A percentile compares a stretch with the other conserved stretches of the same genome.
Conservation (phyloP, 169 alveolate genomes). For the Plasmodium gonderi region DNA sequence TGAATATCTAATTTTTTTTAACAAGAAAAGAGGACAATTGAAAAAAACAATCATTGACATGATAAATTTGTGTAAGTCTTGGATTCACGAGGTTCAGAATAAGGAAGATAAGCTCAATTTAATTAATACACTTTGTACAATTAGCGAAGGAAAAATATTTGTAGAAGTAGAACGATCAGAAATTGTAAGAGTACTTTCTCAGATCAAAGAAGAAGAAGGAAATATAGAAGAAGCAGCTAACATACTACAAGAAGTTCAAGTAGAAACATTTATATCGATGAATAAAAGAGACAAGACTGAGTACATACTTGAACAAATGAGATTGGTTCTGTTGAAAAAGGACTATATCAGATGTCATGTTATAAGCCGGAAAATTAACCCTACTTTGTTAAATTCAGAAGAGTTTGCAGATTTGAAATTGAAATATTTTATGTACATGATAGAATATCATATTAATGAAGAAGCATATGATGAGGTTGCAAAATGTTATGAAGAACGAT, state of each 20-base stretch:
- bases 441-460: conserved; percentile 80
- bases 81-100: conserved; percentile 75
- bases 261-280: conserved; percentile 82
- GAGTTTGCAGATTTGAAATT: conserved; percentile 75
- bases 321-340: conserved; percentile 78
- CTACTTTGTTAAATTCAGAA: conserved; percentile 69
- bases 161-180: conserved; percentile 84
- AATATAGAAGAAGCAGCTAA: conserved; percentile 81
- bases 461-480: conserved; percentile 78
- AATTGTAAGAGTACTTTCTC: conserved; percentile 74
- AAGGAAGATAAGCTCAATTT: conserved; percentile 76
- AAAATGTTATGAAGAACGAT: conserved; percentile 72
- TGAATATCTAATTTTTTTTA: conserved; percentile 78
- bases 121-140: conserved; percentile 76
- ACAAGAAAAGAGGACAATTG: conserved; percentile 81
- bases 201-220: conserved; percentile 81
- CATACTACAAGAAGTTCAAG: conserved; percentile 81
- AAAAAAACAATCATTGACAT: conserved; percentile 80
- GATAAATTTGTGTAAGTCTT: conserved; percentile 76
- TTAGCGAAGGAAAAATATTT: conserved; percentile 84
- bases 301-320: conserved; percentile 84
- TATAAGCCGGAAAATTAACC: conserved; percentile 81
- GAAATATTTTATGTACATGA: conserved; percentile 81
- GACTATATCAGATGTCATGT: conserved; percentile 84
- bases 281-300: conserved; percentile 79